These are phyloP conservation scores for Nigrospora oryzae DNA, from an alignment of 2,329 filamentous ascomycete genomes.

Conservation along the genomic window DNA sequence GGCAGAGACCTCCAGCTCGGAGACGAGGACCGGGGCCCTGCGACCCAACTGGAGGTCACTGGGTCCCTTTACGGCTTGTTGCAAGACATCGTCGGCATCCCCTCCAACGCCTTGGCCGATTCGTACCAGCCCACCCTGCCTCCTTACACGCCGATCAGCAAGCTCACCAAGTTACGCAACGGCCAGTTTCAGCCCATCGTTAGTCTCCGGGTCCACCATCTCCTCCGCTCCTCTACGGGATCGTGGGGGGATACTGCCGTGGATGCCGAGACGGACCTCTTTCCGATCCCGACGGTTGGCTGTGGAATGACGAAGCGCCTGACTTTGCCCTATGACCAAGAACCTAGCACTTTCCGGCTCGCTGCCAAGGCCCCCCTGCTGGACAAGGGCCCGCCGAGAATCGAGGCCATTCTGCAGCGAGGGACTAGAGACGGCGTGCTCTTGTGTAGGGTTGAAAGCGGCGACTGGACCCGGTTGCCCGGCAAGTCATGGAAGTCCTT, in stretches of 20 bases:
- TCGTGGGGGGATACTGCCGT: conserved; percentile 16
- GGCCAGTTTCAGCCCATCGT: conserved; percentile 28
- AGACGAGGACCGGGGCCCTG: too few species aligned
- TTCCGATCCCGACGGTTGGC: conserved; percentile 27
- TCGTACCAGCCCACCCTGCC: conserved; percentile 30
- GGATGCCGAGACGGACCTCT: conserved; percentile 27
- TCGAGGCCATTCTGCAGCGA: conserved; percentile 24
- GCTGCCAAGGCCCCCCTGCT: conserved; percentile 16
- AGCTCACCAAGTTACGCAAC: conserved; percentile 23
- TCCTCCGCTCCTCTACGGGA: conserved; percentile 16
- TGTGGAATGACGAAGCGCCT: conserved; percentile 26
- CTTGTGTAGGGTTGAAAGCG: conserved; percentile 31
- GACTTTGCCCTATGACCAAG: conserved; percentile 13
- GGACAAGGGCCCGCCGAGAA: conserved; percentile 13
- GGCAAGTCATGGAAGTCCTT: conserved; percentile 23
- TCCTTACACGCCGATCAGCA: conserved; percentile 19
- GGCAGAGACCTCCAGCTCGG: too few species aligned
- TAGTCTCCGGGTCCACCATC: conserved; percentile 28
- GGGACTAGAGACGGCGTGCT: conserved; percentile 23
- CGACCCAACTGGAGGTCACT: conserved; percentile 27
- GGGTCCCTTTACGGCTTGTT: conserved; percentile 31
- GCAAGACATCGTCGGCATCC: conserved; percentile 19
- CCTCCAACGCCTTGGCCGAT: conserved; percentile 23
- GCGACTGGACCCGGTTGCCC: conserved; percentile 24
- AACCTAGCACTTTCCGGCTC: conserved; percentile 27